Conservation (phyloP, 2,329 filamentous ascomycete genomes). For the Alternaria burnsii region DNA sequence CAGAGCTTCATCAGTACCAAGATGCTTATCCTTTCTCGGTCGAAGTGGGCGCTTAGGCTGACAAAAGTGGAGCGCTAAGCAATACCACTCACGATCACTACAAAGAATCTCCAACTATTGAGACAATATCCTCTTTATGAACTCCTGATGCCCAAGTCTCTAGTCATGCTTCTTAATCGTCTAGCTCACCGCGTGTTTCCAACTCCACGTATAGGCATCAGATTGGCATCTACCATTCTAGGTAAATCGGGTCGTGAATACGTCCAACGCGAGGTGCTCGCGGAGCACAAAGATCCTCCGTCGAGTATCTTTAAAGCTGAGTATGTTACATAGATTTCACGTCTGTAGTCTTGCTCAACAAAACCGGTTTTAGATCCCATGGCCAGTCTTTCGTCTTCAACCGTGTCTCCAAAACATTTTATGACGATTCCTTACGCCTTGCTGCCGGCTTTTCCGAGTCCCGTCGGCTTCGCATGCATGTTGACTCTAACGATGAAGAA, state of each 20-base stretch:
- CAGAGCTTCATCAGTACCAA: too few species aligned
- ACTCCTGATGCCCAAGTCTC: constrained; percentile 3
- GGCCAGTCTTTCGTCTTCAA: constrained; percentile 47
- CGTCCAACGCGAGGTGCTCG: constrained; percentile 42
- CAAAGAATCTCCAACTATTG: not conserved
- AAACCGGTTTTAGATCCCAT: constrained; percentile 35
- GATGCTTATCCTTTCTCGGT: too few species aligned
- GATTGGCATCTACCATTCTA: constrained; percentile 46
- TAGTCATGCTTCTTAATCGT: constrained; percentile 30
- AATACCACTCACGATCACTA: not conserved
- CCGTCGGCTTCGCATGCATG: constrained; percentile 48
- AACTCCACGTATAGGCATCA: constrained; percentile 34
- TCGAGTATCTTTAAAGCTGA: constrained; percentile 47
- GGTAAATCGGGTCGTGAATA: constrained; percentile 51
- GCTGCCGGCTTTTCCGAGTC: constrained; percentile 43
- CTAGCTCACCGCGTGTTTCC: constrained; percentile 21
- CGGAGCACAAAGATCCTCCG: constrained; percentile 34
- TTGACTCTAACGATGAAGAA: constrained; percentile 49
- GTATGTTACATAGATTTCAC: constrained; percentile 37
- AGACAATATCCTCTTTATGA: not conserved
- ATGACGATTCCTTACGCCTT: constrained; percentile 44
- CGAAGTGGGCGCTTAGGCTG: not conserved
- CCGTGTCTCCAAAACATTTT: constrained; percentile 42
- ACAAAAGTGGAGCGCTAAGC: not conserved
- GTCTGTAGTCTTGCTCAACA: constrained; percentile 9